Evolutionary conservation across 208 protist genomes (phyloP), one percentile per base, ranked within the genome.

Genomic region (Phytomonas sp.): DNA sequence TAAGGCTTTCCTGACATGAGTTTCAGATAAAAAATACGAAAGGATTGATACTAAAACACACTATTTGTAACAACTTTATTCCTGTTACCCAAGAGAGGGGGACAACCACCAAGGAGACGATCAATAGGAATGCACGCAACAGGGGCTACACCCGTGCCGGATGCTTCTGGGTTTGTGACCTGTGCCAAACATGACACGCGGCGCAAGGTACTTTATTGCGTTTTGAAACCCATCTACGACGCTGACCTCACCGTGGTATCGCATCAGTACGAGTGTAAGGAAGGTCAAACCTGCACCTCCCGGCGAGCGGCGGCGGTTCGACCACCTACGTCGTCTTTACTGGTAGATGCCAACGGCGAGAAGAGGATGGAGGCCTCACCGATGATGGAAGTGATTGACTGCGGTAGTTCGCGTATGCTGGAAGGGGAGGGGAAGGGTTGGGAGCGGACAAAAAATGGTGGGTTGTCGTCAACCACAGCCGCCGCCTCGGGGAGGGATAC

Each of bases 171-270:
- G 11, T 82, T 86, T 69, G 84, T 88, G 33, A 67, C 73, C 31
- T 93, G 88, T 67, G 69, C 66, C 37, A 33, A 70, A 68, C 88
- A 93, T 74, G 73, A 79, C 59, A 70, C 70, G 29, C 80, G 76
- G 1, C 84, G 88, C 45, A 76, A 81, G 30, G 78, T 75, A 0
- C 80, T 75, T 19, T 91, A 77, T 63, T 93, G 88, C 67, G 66
- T 73, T 42, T 60, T 71, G 62, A 75, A 52, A 63, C 78, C 84
- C 19, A 71, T 93, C 10, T 75, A 81, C 69, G 82, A 93, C 65
- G 88, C 88, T 2, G 88, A 93, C 56, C 84, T 81, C 67, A 75
- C 86, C 31, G 71, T 91, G 29, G 67, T 91, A 32, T 79, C 72
- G 31, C 84, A 86, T 52, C 74, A 77, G 33, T 93, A 84, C 60